Percentiles rank a stretch among this genome's conserved stretches.
Conservation (phyloP, 768 basidiomycete genomes). For the Mycena leptocephala region DNA sequence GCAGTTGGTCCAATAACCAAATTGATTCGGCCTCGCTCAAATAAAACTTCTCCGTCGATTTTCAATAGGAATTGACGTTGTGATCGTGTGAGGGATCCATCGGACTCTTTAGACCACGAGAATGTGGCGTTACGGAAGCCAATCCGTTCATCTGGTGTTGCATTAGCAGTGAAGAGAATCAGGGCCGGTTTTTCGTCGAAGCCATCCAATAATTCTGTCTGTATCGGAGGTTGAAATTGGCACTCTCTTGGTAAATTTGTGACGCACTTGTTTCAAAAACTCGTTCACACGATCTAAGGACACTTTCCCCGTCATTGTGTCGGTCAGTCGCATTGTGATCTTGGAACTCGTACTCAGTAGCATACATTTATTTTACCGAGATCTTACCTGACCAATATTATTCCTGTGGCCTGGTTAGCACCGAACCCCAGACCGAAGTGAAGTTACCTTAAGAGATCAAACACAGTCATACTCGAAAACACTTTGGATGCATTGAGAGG, state of each 20-base stretch:
- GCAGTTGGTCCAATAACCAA: constrained; percentile 72
- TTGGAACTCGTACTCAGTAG: background rate
- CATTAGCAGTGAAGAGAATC: background rate
- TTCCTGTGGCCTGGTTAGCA: background rate
- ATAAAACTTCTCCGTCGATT: constrained; percentile 66
- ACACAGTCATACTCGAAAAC: constrained; percentile 58
- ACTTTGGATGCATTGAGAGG: constrained; percentile 37
- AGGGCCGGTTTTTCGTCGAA: constrained; percentile 44
- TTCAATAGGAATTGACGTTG: constrained; percentile 64
- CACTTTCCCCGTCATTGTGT: constrained; percentile 65
- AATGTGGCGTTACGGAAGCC: constrained; percentile 72
- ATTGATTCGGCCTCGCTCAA: constrained; percentile 70
- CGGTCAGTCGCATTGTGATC: constrained; percentile 15
- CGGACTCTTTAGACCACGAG: constrained; percentile 62
- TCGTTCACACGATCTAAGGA: constrained; percentile 67
- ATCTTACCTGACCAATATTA: background rate
- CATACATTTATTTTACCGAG: background rate
- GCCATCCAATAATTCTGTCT: constrained; percentile 67
- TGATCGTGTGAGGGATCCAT: constrained; percentile 51
- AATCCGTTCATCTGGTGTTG: constrained; percentile 50
- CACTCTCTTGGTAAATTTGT: too few relatives aligned
- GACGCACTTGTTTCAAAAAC: constrained; percentile 57
- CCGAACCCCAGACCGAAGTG: background rate
- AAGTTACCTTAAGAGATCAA: constrained; percentile 59
- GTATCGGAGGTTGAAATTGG: background rate